Conservation (phyloP, 2,329 filamentous ascomycete genomes). For the Fusarium lyarnte region DNA sequence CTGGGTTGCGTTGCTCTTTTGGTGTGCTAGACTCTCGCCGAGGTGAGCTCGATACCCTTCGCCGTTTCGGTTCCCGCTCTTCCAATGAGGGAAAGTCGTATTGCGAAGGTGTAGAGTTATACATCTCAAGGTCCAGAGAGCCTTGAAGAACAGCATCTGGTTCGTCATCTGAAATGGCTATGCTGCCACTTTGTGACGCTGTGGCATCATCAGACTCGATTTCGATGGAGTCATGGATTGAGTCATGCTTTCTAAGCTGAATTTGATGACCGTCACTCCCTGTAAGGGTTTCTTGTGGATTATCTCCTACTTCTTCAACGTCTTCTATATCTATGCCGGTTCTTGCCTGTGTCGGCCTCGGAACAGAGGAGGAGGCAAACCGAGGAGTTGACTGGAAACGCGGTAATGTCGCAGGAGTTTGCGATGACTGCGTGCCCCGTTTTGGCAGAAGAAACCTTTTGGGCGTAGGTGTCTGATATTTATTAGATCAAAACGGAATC, state of each 20-base stretch:
- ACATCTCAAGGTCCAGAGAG: slow-evolving; percentile 12
- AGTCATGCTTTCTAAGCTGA: slow-evolving; percentile 9
- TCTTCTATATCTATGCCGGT: slow-evolving; percentile 46
- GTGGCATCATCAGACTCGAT: slow-evolving; percentile 40
- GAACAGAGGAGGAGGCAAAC: slow-evolving; percentile 49
- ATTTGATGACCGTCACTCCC: slow-evolving; percentile 3
- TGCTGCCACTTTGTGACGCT: slow-evolving; percentile 21
- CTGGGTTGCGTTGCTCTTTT: background rate
- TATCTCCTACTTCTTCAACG: slow-evolving; percentile 44
- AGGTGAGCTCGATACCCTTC: slow-evolving; percentile 44
- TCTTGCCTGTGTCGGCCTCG: slow-evolving; percentile 43
- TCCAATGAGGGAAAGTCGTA: slow-evolving; percentile 13
- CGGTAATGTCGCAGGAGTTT: slow-evolving; percentile 44
- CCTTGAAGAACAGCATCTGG: background rate
- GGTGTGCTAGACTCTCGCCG: slow-evolving; percentile 20
- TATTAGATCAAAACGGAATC: background rate
- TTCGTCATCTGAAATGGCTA: slow-evolving; percentile 2
- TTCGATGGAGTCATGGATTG: slow-evolving; percentile 44
- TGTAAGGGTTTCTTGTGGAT: slow-evolving; percentile 7
- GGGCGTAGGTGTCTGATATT: slow-evolving; percentile 51
- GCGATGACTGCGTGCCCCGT: slow-evolving; percentile 46
- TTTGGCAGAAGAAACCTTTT: slow-evolving; percentile 52
- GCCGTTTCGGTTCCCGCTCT: slow-evolving; percentile 42
- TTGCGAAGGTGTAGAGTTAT: background rate
- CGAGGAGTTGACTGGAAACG: slow-evolving; percentile 52